Evolutionary conservation across 768 basidiomycete genomes (phyloP).

Genomic region (Mycena belliarum): DNA sequence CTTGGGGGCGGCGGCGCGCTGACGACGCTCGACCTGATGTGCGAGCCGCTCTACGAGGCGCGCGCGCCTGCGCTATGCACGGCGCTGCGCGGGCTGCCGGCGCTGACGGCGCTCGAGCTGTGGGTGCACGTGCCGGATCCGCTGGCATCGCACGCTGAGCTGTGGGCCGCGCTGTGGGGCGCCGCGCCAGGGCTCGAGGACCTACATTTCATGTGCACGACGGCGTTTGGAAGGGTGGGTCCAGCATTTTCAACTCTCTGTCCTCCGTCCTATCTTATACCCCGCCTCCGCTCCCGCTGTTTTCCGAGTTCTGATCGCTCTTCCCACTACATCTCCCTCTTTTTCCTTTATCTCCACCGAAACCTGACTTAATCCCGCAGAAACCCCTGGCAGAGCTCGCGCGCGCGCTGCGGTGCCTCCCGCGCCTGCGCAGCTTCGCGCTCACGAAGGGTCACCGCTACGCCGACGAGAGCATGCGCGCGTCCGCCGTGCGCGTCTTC

Average conservation of each 20-base stretch:
- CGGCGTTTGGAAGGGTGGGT: slow-evolving; percentile 42
- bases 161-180: slow-evolving; percentile 38
- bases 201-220: slow-evolving; percentile 55
- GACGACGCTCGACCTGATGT: slow-evolving; percentile 44
- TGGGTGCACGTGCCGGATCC: slow-evolving; percentile 46
- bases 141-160: slow-evolving; percentile 32
- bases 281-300: too few relatives aligned
- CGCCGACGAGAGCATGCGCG: slow-evolving; percentile 46
- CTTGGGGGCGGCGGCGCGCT: not conserved
- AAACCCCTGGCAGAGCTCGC: slow-evolving; percentile 45
- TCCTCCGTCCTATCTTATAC: too few relatives aligned
- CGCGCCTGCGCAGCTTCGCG: slow-evolving; percentile 44
- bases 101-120: slow-evolving; percentile 45
- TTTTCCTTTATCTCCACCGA: too few relatives aligned
- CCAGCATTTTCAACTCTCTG: not conserved
- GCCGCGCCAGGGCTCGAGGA: slow-evolving; percentile 43
- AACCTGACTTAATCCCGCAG: slow-evolving; percentile 22
- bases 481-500: slow-evolving; percentile 38
- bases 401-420: slow-evolving; percentile 37
- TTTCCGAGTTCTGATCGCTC: too few relatives aligned
- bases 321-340: too few relatives aligned
- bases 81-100: slow-evolving; percentile 36
- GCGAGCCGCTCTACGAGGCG: slow-evolving; percentile 46
- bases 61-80: slow-evolving; percentile 35
- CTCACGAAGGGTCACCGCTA: slow-evolving; percentile 52